Evolutionary conservation across 2,329 filamentous ascomycete genomes (phyloP), one percentile per base, ranked within the genome.

Genomic region (Phaeosphaeriaceae sp.): DNA sequence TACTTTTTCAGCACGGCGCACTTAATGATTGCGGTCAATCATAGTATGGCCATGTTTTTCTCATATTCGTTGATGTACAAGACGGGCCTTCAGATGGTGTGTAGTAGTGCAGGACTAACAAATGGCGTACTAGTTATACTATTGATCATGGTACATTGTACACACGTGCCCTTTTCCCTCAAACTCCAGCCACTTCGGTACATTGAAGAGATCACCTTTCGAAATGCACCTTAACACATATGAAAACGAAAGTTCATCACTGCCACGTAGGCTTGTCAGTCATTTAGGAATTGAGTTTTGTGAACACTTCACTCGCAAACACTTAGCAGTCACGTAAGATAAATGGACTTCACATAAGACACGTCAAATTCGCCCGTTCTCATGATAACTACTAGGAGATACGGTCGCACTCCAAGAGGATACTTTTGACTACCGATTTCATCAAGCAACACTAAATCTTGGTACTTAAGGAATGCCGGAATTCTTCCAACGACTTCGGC

Each of bases 1-100:
- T 52, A 50, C 52, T 60, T 43, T 46, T 56, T 54, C 44, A 30
- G 30, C 45, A 53, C 46, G 58, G 64, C 57, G 60, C 48, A 56
- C 59, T 44, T 48, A 51, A 46, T 41, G 52, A 57, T 61, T 54
- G 6, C 46, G 47, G 54, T 48, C 51, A 57, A 52, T 53, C 46
- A 43, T 48, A 20, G 42, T 40, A 50, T 50, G 49, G 60, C 47
- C 50, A 57, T 54, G 45, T 36, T 58, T 40, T 43, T 48, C 54
- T 61, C 54, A 52, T 56, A 26, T 26, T 56, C 48, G 52, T 46
- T 52, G 40, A 33, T 33, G 42, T 43, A 40, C 16, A 55, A 51
- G 41, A 59, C 11, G 30, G 35, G 32, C 41, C 12, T 23, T 35
- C 16, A 21, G 17, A 35, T 43, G 30, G 41, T 18, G n/a, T 35